These are phyloP conservation scores for Collybiopsis confluens DNA, from an alignment of 768 basidiomycete genomes.

Conservation along the genomic window DNA sequence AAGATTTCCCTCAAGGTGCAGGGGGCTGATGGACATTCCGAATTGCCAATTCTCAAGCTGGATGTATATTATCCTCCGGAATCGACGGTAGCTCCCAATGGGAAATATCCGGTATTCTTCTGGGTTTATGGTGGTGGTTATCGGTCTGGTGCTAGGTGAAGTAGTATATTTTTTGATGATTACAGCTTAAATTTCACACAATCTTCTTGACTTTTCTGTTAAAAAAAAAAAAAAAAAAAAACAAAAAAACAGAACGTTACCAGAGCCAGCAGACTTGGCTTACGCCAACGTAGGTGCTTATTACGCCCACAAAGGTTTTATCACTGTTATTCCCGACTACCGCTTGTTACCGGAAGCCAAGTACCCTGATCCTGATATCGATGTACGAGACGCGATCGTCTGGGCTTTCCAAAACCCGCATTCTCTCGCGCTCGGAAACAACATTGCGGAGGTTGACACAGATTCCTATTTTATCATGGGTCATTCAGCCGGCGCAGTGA, in stretches of 20 bases:
- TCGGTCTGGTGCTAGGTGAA: constrained; percentile 38
- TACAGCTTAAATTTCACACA: no score
- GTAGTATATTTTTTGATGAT: no score
- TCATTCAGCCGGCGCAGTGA: constrained; percentile 60
- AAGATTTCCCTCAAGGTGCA: neutral
- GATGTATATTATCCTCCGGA: constrained; percentile 61
- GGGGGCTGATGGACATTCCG: neutral
- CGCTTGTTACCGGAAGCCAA: constrained; percentile 52
- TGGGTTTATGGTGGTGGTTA: constrained; percentile 70
- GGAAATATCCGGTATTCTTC: constrained; percentile 48
- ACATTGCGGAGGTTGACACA: constrained; percentile 34
- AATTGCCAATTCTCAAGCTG: constrained; percentile 42
- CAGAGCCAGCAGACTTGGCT: constrained; percentile 37
- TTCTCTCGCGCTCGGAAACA: constrained; percentile 22
- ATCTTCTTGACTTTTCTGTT: no score
- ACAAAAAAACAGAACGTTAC: constrained; percentile 25
- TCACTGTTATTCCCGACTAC: constrained; percentile 69
- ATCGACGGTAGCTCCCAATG: constrained; percentile 15
- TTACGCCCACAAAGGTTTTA: constrained; percentile 54
- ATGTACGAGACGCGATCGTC: constrained; percentile 54
- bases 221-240: no score
- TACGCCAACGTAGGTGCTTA: constrained; percentile 59
- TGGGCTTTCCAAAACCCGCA: constrained; percentile 43
- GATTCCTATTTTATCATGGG: constrained; percentile 45
- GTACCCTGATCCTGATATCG: constrained; percentile 54